Base-by-base conservation (phyloP, 306 rosid species). In the Citrullus colocynthis region DNA sequence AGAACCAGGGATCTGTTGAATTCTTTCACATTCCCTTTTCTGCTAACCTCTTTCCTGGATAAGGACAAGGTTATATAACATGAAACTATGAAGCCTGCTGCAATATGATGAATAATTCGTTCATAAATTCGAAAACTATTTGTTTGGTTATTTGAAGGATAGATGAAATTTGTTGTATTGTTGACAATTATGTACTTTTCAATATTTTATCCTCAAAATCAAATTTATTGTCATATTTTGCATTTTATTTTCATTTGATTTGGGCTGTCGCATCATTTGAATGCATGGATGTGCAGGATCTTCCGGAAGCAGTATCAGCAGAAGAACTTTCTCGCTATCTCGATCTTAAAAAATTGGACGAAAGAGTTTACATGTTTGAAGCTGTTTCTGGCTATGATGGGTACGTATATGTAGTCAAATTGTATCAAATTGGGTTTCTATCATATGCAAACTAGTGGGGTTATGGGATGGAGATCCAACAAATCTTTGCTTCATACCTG, bases 331-430 rank as follows among this genome's bases (percentile, higher is more conserved):
- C 88, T 78, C 91, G 86, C 39, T 93, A 93, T 90, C 82, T 96
- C 32, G 99, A 96, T 88, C 90, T 96, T 17, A 96, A 96, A 75
- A 96, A 93, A 86, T 80, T 96, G 86, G 99, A 90, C n/a, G 99
- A 93, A 88, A 89, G 99, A 84, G 91, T 90, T 58, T 93, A 80
- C 89, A 89, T 90, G 98, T 85, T 96, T 85, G 98, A 93, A 91
- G 97, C 99, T 30, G 91, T 93, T 76, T 92, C 99, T 81, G 92
- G 93, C 18, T 88, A 89, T 55, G 98, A 96, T 80, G 99, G 99
- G 99, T 88, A 73, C 84, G 91, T 84, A 36, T 67, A 74, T 52
- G n/a, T 56, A 3, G 18, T 0, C 79, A 21, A 41, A 12, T 75
- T 74, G 16, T 30, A 51, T 73, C 17, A 15, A 14, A 2, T 49